Evolutionary conservation across 139 green algal species (phyloP), one percentile per base, ranked within the genome.

Genomic region (Chlamydomonas applanata): DNA sequence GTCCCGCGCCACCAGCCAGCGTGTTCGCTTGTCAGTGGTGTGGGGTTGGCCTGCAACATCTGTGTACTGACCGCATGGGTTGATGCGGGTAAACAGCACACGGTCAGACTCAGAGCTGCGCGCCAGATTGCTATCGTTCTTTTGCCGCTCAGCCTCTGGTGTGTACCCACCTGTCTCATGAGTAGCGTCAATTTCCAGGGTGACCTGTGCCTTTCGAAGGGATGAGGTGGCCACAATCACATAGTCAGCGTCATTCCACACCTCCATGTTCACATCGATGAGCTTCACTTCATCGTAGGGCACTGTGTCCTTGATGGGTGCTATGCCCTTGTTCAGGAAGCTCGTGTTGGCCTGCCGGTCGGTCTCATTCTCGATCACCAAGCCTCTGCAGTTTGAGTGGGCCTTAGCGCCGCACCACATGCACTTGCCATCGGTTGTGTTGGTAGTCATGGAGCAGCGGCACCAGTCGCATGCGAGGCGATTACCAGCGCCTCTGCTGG

Each of bases 271-370:
- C 25, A 67, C 59, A 29, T 67, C 59, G 29, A 67, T 67, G 27
- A 67, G 59, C 59, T 67, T 67, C 27, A 67, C n/a, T 29, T 67
- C 59, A 40, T 67, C 59, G 27, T 40, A 67, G 59, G 59, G 59
- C n/a, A 67, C 59, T 3, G 29, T 29, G 13, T 67, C 59, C 59
- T 67, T 67, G n/a, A 67, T 29, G 4, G 59, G 53, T 61, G 53
- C 53, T 27, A 61, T 25, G 20, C 53, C 53, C 24, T 61, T 61
- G 53, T 25, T 61, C n/a, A 67, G 25, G 59, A 67, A 67, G 13
- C 25, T 45, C 29, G 59, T 45, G 29, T 67, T 67, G 13, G 22
- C 59, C 29, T 67, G 59, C 13, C 59, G 25, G 29, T 67, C 59
- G 13, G 59, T 40, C 29, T 67, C 59, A 35, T 67, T 67, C n/a